Evolutionary conservation across 495 filamentous ascomycete genomes (phyloP), one percentile per base, ranked within the genome.

Genomic region (Umbilicaria muhlenbergii): DNA sequence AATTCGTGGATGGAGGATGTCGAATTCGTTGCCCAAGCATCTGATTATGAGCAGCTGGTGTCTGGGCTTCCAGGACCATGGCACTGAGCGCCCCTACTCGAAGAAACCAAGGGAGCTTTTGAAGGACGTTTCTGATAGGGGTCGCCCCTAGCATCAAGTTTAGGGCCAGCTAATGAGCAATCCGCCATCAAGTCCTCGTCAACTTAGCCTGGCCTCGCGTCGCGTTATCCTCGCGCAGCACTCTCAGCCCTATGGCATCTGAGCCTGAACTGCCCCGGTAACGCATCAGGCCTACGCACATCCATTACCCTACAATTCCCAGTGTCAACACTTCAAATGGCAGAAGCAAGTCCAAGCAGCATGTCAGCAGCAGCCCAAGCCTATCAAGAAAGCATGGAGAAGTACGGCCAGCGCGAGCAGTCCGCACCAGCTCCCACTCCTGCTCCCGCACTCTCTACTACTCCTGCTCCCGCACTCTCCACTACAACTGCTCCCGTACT

Each of bases 1-100:
- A 65, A n/a, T 60, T 65, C 1, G 63, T 61, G 10, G 61, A 65
- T 11, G 52, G 19, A 24, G 61, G 54, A 52, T 64, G 64, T 11
- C 50, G 45, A n/a, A 64, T 58, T 34, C 42, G 52, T 39, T 52
- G 48, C 14, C 63, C 59, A 34, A 58, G 40, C 54, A 63, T 62
- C 44, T 49, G 36, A 38, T 61, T 58, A 46, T 54, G 58, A 34
- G 35, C 43, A 8, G 43, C 34, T 40, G 36, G 47, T 35, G 35
- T 47, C n/a, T 39, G 49, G 13, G 42, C 36, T 31, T 47, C 37
- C 18, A 57, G 44, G 8, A 50, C 44, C 57, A 60, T 60, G n/a
- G 28, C 39, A 13, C 24, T 28, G 24, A 28, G 8, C 1, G 24
- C 5, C 24, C 6, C 24, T 28, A 28, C 24, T 28, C 24, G 1